A percentile compares a stretch with the other conserved stretches of the same genome.
These are phyloP conservation scores for Cryptococcus amylolentus DNA, from an alignment of 1,284 basidiomycete genomes.

Conservation along the genomic window DNA sequence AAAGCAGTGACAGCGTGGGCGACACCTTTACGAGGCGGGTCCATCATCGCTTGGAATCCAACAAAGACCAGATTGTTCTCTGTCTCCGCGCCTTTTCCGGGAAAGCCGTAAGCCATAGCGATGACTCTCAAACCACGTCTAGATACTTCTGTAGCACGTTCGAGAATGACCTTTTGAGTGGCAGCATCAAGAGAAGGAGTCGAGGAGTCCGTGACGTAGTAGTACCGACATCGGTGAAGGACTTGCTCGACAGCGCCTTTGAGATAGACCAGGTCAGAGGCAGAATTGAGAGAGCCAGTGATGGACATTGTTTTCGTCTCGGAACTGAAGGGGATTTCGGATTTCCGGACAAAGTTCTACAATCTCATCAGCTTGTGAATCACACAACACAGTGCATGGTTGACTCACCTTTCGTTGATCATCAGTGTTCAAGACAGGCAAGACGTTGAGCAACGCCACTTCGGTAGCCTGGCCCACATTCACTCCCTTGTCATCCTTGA, in stretches of 20 bases:
- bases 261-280: conserved; percentile 74
- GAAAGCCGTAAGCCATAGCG: conserved; percentile 82
- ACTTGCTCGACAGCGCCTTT: conserved; percentile 90
- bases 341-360: conserved; percentile 65
- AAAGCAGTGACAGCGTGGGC: conserved; percentile 76
- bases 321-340: conserved; percentile 85
- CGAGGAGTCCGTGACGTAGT: conserved; percentile 79
- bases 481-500: conserved; percentile 66
- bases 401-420: conserved; percentile 66
- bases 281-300: conserved; percentile 61
- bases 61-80: conserved; percentile 65
- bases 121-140: conserved; percentile 78
- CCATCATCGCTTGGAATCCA: conserved; percentile 92
- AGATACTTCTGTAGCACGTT: conserved; percentile 68
- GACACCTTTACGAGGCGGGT: conserved; percentile 92
- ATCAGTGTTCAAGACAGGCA: conserved; percentile 64
- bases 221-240: conserved; percentile 77
- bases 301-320: conserved; percentile 91
- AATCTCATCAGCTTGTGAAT: conserved; percentile 1
- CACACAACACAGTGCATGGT: background rate
- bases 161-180: conserved; percentile 63
- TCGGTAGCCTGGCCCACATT: conserved; percentile 90
- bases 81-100: conserved; percentile 50
- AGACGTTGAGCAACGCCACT: conserved; percentile 81
- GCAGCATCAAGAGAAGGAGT: conserved; percentile 70